Base-by-base conservation (phyloP, 2,329 filamentous ascomycete species). In the Hirsutella rhossiliensis region DNA sequence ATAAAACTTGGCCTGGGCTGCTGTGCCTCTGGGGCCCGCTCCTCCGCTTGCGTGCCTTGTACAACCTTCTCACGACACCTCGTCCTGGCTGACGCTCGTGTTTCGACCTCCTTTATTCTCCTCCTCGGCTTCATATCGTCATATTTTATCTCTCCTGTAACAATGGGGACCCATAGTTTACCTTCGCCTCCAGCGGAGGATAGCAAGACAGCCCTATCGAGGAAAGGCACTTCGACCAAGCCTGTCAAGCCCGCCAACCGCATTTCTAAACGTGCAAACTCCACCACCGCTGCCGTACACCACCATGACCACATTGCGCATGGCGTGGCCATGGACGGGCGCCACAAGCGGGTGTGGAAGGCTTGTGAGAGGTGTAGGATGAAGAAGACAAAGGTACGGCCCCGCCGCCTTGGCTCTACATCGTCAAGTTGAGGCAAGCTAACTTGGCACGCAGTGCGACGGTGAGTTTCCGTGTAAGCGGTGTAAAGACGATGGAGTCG, bases 341-440 rank as follows among this genome's bases (percentile, higher is more conserved):
- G 76, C 49, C 75, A 80, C 55, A 81, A 80, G 65, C 66, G 78
- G 51, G 76, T 80, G 44, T 80, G 76, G 76, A 81, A 81, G 57
- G 78, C 78, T 17, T 82, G 78, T 50, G 76, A 81, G 61, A 66
- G 78, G 51, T 82, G 77, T 65, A 66, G 77, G 50, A 80, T 80
- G 75, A 82, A 81, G 69, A 82, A 82, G 67, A 82, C 78, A 43
- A 81, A 81, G 76, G 76, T 78, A 62, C 41, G 47, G n/a, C 8
- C n/a, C 15, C 4, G 23, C 23, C 23, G 7, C 34, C 32, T 11
- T n/a, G 32, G 29, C 13, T 30, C n/a, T n/a, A n/a, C n/a, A n/a
- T n/a, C n/a, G n/a, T n/a, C n/a, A n/a, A n/a, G n/a, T n/a, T n/a
- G n/a, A 23, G 23, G 23, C 4, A 23, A 23, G 23, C 23, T 23